Percentiles rank a stretch among this genome's conserved stretches.
These are phyloP conservation scores for Quaeritorhiza haematococci DNA, from an alignment of 371 early-diverging fungal genomes.

Conservation along the genomic window DNA sequence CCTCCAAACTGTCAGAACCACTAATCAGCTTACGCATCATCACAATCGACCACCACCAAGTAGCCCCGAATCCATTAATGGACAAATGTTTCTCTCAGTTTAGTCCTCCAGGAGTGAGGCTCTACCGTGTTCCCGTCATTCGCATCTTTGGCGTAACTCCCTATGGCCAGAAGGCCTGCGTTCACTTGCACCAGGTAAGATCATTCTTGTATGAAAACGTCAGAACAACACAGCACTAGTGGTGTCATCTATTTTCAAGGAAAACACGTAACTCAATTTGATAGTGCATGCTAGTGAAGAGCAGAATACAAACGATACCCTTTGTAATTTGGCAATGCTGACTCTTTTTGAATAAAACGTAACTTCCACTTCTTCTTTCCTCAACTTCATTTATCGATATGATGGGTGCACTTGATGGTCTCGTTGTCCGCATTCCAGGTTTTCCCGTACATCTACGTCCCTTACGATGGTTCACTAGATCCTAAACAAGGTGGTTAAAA, in stretches of 20 bases:
- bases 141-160: constrained; percentile 76
- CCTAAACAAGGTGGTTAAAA: constrained; percentile 4
- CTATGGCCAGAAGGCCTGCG: constrained; percentile 65
- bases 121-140: constrained; percentile 62
- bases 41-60: constrained; percentile 60
- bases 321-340: no score
- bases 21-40: constrained; percentile 49
- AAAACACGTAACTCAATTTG: background rate
- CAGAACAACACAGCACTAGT: no score
- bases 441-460: constrained; percentile 71
- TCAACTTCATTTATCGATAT: background rate
- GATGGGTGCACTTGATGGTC: no score
- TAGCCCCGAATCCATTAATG: constrained; percentile 46
- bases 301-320: no score
- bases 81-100: constrained; percentile 24
- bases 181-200: constrained; percentile 68
- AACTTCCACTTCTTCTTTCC: no score
- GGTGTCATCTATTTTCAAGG: no score
- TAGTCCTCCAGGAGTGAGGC: constrained; percentile 27
- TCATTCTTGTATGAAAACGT: no score
- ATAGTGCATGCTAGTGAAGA: no score
- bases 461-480: constrained; percentile 28
- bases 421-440: no score
- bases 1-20: background rate
- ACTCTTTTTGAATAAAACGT: no score